These are phyloP conservation scores for Drosera spatulata DNA, from an alignment of 179 eudicot species.

Conservation along the genomic window DNA sequence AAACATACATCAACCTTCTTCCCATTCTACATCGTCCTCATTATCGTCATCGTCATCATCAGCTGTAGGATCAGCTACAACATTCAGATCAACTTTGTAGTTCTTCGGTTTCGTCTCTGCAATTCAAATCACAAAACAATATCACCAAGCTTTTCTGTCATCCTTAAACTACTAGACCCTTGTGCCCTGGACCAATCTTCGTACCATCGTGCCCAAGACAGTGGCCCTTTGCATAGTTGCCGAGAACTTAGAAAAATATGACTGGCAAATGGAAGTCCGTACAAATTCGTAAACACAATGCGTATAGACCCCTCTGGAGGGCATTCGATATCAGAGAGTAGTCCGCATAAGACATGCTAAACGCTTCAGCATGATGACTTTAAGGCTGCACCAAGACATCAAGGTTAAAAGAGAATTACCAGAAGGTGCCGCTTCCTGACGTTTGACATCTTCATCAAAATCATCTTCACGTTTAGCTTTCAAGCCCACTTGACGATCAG, in stretches of 20 bases:
- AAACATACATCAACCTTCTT: constrained; percentile 32
- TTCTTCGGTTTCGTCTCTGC: constrained; percentile 25
- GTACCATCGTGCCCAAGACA: too few species aligned
- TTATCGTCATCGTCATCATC: constrained; percentile 29
- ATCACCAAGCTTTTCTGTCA: background rate
- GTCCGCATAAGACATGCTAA: too few species aligned
- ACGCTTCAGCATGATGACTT: background rate
- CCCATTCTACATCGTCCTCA: constrained; percentile 50
- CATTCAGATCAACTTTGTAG: constrained; percentile 44
- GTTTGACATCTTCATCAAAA: constrained; percentile 53
- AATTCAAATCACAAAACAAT: constrained; percentile 4
- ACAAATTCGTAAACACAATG: too few species aligned
- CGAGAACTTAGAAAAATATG: too few species aligned
- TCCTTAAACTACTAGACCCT: background rate
- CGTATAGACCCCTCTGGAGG: too few species aligned
- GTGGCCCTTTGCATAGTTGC: too few species aligned
- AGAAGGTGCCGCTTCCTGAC: constrained; percentile 79
- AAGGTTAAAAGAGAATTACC: constrained; percentile 26
- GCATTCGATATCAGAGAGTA: too few species aligned
- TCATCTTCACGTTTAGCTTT: constrained; percentile 57
- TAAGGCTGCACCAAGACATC: background rate
- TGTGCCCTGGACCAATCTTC: too few species aligned
- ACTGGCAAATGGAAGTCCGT: too few species aligned
- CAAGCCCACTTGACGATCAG: constrained; percentile 66
- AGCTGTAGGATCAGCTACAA: constrained; percentile 34